phyloP scores from a whole-genome alignment of 345 rosid genomes.

The Brassica juncea region DNA sequence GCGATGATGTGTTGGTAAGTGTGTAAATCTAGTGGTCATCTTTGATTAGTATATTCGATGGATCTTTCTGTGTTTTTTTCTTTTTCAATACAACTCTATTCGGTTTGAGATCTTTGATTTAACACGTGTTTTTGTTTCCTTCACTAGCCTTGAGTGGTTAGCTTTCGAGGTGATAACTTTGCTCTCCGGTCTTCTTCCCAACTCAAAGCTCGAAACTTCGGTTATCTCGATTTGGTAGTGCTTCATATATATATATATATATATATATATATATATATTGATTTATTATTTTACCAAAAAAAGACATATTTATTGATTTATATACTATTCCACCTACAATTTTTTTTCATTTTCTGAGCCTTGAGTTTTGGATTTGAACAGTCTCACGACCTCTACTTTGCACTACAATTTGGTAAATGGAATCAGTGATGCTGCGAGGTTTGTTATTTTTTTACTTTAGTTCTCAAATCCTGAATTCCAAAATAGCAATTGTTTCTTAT shows the following conservation, averaged over 20 bases:
- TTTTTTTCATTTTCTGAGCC: slow-evolving; percentile 4
- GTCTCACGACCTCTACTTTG: slow-evolving; percentile 41
- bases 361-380: slow-evolving; percentile 7
- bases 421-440: slow-evolving; percentile 43
- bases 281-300: no score
- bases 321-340: not conserved
- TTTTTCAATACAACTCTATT: not conserved
- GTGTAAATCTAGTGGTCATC: not conserved
- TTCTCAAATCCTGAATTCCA: not conserved
- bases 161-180: slow-evolving; percentile 59
- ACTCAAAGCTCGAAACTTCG: slow-evolving; percentile 62
- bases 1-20: slow-evolving; percentile 44
- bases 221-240: slow-evolving; percentile 59
- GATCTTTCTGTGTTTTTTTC: not conserved
- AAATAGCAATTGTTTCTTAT: not conserved
- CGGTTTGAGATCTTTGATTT: no score
- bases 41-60: not conserved
- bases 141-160: slow-evolving; percentile 64
- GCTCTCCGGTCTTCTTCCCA: slow-evolving; percentile 62
- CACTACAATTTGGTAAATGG: slow-evolving; percentile 40
- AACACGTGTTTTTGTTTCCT: not conserved
- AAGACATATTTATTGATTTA: no score
- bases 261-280: no score
- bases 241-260: not conserved
- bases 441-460: slow-evolving; percentile 6